A percentile compares a stretch with the other conserved stretches of the same genome.
These are phyloP conservation scores for Pythium grandisporangium DNA, from an alignment of 352 stramenopile species.

Conservation along the genomic window DNA sequence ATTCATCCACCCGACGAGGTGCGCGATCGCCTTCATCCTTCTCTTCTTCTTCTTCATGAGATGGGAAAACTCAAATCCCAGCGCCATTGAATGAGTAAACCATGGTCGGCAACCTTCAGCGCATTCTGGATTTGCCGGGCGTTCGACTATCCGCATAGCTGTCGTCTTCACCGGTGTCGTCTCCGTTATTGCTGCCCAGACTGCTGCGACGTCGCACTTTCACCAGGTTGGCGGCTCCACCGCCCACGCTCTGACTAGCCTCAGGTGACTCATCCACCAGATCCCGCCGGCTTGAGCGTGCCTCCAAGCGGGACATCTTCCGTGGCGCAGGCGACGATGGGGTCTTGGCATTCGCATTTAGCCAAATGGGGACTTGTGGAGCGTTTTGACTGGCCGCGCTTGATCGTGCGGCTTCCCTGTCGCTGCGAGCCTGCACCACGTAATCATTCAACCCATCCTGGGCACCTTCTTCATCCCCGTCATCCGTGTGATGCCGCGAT, in stretches of 20 bases:
- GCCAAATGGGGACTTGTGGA: constrained; percentile 42
- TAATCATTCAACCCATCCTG: constrained; percentile 13
- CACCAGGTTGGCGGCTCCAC: constrained; percentile 49
- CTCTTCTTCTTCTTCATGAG: not conserved
- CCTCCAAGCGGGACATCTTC: constrained; percentile 11
- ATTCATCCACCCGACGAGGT: not conserved
- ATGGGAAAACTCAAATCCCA: not conserved
- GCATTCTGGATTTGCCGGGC: constrained; percentile 1
- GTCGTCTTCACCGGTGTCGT: constrained; percentile 32
- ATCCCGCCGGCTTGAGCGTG: not conserved
- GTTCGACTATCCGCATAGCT: not conserved
- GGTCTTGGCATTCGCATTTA: constrained; percentile 13
- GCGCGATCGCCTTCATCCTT: not conserved
- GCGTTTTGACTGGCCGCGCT: not conserved
- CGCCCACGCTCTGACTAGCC: constrained; percentile 17
- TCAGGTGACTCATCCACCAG: not conserved
- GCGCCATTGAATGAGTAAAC: constrained; percentile 7
- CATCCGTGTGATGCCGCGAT: constrained; percentile 9
- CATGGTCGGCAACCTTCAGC: constrained; percentile 1
- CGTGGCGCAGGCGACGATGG: no score
- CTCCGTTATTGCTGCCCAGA: constrained; percentile 33
- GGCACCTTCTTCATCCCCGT: constrained; percentile 5
- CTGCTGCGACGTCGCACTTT: constrained; percentile 61
- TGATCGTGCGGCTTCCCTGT: not conserved
- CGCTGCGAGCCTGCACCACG: constrained; percentile 11